Percentiles rank a stretch among this genome's conserved stretches.
These are phyloP conservation scores for Globisporangium apiculatum DNA, from an alignment of 352 stramenopile genomes.

Conservation along the genomic window DNA sequence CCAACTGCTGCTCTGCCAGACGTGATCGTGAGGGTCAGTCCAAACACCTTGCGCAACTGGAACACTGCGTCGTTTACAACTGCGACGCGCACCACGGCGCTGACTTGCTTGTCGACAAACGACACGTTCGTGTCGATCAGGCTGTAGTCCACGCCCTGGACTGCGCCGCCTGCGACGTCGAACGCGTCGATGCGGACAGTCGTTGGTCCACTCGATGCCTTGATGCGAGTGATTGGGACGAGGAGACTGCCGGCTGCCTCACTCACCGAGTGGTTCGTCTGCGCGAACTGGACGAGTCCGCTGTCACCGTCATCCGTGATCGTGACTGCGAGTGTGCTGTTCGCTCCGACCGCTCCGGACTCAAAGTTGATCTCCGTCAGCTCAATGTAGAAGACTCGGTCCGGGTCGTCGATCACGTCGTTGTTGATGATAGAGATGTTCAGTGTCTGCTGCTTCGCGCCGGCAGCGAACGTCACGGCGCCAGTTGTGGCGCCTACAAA, in stretches of 20 bases:
- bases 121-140: conserved; percentile 11
- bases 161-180: conserved; percentile 5
- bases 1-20: conserved; percentile 24
- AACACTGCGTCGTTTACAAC: conserved; percentile 40
- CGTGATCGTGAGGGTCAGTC: conserved; percentile 17
- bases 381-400: conserved; percentile 37
- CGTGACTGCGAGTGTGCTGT: conserved; percentile 15
- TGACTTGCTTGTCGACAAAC: conserved; percentile 20
- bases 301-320: conserved; percentile 48
- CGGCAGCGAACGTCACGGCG: conserved; percentile 21
- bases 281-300: conserved; percentile 28
- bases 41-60: conserved; percentile 33
- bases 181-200: conserved; percentile 15
- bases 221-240: conserved; percentile 19
- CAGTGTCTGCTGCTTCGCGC: conserved; percentile 16
- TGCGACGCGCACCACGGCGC: conserved; percentile 12
- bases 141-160: conserved; percentile 26
- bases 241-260: conserved; percentile 19
- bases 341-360: conserved; percentile 24
- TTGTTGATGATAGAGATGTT: conserved; percentile 45
- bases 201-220: conserved; percentile 21
- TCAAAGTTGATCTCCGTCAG: conserved; percentile 16
- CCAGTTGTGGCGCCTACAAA: conserved; percentile 16
- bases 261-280: conserved; percentile 15
- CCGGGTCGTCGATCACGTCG: conserved; percentile 30